These are phyloP conservation scores for Afroboletus lepidellus DNA, from an alignment of 1,284 basidiomycete species.

Conservation along the genomic window DNA sequence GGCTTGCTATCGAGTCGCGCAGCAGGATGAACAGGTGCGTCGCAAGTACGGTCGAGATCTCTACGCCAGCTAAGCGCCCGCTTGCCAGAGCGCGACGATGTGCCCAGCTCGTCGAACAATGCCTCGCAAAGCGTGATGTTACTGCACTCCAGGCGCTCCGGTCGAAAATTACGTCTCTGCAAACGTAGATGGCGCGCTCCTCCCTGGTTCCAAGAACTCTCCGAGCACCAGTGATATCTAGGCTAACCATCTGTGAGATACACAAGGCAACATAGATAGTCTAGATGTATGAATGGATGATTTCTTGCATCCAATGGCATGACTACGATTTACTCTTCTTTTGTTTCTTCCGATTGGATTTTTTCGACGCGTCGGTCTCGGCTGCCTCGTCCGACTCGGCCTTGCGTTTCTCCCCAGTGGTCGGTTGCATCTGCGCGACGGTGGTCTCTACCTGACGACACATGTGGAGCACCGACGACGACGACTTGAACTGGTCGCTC, in stretches of 20 bases:
- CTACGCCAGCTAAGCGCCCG: background rate
- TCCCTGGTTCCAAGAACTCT: background rate
- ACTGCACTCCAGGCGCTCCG: slow-evolving; percentile 21
- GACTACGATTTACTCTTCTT: slow-evolving; percentile 39
- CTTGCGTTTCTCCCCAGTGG: slow-evolving; percentile 43
- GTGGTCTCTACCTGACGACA: slow-evolving; percentile 46
- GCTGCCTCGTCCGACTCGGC: slow-evolving; percentile 31
- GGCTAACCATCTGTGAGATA: background rate
- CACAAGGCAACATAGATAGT: background rate
- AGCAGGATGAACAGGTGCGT: slow-evolving; percentile 51
- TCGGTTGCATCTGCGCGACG: slow-evolving; percentile 18
- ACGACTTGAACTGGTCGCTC: slow-evolving; percentile 46
- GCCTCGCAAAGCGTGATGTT: slow-evolving; percentile 20
- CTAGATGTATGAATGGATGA: background rate
- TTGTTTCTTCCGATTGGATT: slow-evolving; percentile 54
- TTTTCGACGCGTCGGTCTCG: slow-evolving; percentile 37
- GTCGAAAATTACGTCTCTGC: slow-evolving; percentile 7
- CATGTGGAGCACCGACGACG: slow-evolving; percentile 43
- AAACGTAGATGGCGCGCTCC: slow-evolving; percentile 6
- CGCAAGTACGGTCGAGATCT: background rate
- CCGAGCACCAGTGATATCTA: background rate
- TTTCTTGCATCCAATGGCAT: slow-evolving; percentile 2
- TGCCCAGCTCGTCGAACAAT: slow-evolving; percentile 25
- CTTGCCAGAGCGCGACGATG: slow-evolving; percentile 23
- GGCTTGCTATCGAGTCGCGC: slow-evolving; percentile 48